Evolutionary conservation across 2,329 filamentous ascomycete genomes (phyloP).

Genomic region (Aspergillus latus): DNA sequence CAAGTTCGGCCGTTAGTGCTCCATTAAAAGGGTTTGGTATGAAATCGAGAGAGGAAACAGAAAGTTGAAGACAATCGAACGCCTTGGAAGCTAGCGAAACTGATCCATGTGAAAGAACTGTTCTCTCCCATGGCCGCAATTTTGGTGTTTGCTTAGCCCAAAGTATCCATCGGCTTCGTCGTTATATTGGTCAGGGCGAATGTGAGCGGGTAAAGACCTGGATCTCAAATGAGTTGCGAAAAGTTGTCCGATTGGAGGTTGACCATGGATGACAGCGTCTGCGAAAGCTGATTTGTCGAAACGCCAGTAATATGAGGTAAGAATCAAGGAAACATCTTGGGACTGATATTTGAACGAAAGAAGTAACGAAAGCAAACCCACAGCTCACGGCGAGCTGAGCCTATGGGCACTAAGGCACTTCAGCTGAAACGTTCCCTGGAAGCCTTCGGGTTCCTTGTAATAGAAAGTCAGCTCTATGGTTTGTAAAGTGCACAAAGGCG

Average conservation of each 20-base stretch:
- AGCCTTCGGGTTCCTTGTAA: not conserved
- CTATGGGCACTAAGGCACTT: constrained; percentile 13
- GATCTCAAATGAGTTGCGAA: not conserved
- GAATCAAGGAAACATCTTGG: constrained; percentile 8
- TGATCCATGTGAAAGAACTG: not conserved
- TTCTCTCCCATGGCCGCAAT: not conserved
- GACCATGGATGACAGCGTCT: not conserved
- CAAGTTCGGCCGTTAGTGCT: constrained; percentile 12
- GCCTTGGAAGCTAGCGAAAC: not conserved
- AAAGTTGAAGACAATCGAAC: constrained; percentile 5
- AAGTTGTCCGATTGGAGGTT: constrained; percentile 8
- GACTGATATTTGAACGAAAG: not conserved
- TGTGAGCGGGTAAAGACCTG: not conserved
- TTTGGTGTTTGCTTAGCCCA: constrained; percentile 1
- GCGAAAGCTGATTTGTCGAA: constrained; percentile 10
- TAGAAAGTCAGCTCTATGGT: not conserved
- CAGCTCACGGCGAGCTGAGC: constrained; percentile 1
- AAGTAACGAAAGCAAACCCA: not conserved
- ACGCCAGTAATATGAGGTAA: constrained; percentile 4
- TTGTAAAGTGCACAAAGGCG: not conserved
- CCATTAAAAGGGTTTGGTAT: constrained; percentile 4
- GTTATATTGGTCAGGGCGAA: constrained; percentile 1
- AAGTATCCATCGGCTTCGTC: constrained; percentile 1
- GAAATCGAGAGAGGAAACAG: not conserved
- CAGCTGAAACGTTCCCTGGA: constrained; percentile 4